Conservation (phyloP, 2,329 filamentous ascomycete species). For the Cytospora paraplurivora region DNA sequence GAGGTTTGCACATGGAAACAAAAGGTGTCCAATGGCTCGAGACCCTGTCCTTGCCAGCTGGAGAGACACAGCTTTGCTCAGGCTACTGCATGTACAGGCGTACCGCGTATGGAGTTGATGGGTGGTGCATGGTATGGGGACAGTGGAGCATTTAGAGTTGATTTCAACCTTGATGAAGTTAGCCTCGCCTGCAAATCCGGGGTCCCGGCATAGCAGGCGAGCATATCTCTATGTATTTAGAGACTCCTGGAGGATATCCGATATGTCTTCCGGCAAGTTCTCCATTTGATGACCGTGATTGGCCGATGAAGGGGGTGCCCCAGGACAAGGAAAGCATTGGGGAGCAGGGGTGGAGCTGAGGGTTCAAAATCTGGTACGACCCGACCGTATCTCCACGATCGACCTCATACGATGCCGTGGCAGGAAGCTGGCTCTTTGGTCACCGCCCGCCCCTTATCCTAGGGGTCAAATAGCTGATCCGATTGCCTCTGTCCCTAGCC, state of each 20-base stretch:
- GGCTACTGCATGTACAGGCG: constrained; percentile 2
- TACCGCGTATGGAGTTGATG: not conserved
- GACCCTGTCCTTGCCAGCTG: constrained; percentile 15
- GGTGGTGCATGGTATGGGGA: constrained; percentile 12
- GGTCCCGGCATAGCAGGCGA: not conserved
- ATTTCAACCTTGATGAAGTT: constrained; percentile 16
- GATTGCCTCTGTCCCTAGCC: constrained; percentile 7
- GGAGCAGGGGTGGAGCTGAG: not conserved
- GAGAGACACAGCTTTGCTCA: constrained; percentile 11
- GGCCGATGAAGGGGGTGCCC: not conserved
- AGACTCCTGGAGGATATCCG: constrained; percentile 10
- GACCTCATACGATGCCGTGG: not conserved
- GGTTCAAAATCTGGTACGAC: not conserved
- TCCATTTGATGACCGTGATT: constrained; percentile 16
- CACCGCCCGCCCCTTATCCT: not conserved
- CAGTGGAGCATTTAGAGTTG: constrained; percentile 16
- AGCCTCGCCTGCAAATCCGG: constrained; percentile 10
- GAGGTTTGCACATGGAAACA: constrained; percentile 16
- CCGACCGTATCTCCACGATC: constrained; percentile 3
- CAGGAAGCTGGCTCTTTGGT: not conserved
- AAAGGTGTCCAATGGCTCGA: constrained; percentile 10
- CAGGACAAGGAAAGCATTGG: not conserved
- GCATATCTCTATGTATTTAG: not conserved
- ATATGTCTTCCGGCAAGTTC: constrained; percentile 10
- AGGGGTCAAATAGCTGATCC: not conserved